Evolutionary conservation across 257 asterid genomes (phyloP).

Genomic region (Ocimum tenuiflorum): DNA sequence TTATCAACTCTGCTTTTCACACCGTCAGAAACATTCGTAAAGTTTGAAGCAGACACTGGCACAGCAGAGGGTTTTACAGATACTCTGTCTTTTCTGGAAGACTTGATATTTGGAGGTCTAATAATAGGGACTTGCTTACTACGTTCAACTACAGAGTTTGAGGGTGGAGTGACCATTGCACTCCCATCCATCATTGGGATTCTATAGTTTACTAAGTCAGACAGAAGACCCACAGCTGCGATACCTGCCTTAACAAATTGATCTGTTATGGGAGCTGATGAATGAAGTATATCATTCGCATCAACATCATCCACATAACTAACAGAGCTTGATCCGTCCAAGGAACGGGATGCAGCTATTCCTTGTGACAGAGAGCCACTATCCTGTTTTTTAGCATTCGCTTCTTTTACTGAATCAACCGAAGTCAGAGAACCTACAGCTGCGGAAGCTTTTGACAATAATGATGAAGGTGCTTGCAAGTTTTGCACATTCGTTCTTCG

Average conservation of each 20-base stretch:
- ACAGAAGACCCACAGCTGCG: conserved; percentile 73
- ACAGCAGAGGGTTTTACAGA: conserved; percentile 35
- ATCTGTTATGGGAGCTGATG: conserved; percentile 58
- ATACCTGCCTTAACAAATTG: conserved; percentile 81
- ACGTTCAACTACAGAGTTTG: conserved; percentile 41
- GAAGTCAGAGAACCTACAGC: conserved; percentile 43
- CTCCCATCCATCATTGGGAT: conserved; percentile 61
- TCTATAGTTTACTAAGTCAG: conserved; percentile 71
- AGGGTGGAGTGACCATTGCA: conserved; percentile 22
- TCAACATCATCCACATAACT: conserved; percentile 39
- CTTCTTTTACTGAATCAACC: conserved; percentile 39
- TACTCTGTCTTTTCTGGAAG: conserved; percentile 34
- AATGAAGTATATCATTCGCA: conserved; percentile 22
- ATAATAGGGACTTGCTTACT: conserved; percentile 39
- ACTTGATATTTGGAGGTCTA: conserved; percentile 34
- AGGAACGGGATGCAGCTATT: conserved; percentile 23
- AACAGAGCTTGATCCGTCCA: conserved; percentile 29
- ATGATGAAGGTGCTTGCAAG: conserved; percentile 33
- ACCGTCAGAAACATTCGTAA: conserved; percentile 14
- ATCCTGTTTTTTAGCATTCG: conserved; percentile 28
- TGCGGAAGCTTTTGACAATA: conserved; percentile 38
- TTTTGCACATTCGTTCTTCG: conserved; percentile 39
- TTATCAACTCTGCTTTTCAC: conserved; percentile 36
- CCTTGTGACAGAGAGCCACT: conserved; percentile 27
- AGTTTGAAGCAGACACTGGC: conserved; percentile 24